phyloP scores from a whole-genome alignment of 2,329 filamentous ascomycete species.

The Penicillium sp. region DNA sequence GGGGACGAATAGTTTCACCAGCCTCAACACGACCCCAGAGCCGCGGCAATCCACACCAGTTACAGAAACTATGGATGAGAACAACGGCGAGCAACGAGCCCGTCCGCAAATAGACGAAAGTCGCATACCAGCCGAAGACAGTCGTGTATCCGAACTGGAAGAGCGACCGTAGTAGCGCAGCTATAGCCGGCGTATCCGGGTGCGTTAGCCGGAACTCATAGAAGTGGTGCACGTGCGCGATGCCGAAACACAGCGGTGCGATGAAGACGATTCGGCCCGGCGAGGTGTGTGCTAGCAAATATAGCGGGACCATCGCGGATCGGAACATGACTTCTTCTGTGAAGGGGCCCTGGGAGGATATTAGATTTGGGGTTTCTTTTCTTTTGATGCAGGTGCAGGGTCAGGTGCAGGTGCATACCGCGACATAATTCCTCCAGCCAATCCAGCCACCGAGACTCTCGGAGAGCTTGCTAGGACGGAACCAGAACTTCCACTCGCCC shows the following conservation, averaged over 20 bases:
- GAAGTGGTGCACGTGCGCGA: constrained; percentile 92
- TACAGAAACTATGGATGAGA: constrained; percentile 82
- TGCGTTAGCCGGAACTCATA: constrained; percentile 88
- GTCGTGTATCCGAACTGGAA: constrained; percentile 90
- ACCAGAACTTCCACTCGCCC: constrained; percentile 65
- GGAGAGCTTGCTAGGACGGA: constrained; percentile 55
- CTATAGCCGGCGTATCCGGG: constrained; percentile 62
- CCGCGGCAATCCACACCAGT: constrained; percentile 83
- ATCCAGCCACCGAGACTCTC: constrained; percentile 70
- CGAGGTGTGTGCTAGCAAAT: constrained; percentile 67
- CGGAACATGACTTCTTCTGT: constrained; percentile 95
- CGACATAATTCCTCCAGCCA: constrained; percentile 81
- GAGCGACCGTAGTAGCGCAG: constrained; percentile 67
- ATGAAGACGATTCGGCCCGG: constrained; percentile 66
- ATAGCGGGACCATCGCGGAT: constrained; percentile 76
- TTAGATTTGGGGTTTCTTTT: background rate
- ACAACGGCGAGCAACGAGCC: constrained; percentile 76
- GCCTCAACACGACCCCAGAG: constrained; percentile 75
- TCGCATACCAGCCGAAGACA: constrained; percentile 88
- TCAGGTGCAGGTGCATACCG: constrained; percentile 56
- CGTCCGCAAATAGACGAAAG: constrained; percentile 82
- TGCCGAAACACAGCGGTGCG: constrained; percentile 84
- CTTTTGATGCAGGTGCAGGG: no score
- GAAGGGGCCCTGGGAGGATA: constrained; percentile 65
- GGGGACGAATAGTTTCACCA: constrained; percentile 39